Evolutionary conservation across 129 eudicot species (phyloP).

Genomic region (Helianthus tuberosus): DNA sequence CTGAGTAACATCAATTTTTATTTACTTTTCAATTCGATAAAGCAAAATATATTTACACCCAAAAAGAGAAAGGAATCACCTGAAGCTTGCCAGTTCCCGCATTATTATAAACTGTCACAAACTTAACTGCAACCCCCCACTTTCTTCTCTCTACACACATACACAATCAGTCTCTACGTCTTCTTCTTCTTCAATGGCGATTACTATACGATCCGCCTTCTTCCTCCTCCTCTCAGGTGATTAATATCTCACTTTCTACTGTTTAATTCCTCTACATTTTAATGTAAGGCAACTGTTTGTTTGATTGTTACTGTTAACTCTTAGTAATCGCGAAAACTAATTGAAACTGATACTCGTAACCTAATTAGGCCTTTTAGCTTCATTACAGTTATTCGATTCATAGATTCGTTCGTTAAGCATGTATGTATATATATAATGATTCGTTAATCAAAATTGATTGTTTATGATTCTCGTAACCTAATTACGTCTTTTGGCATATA

Average conservation of each 20-base stretch:
- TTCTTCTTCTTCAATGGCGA: conserved; percentile 20
- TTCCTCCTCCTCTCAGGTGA: conserved; percentile 28
- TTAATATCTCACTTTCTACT: not conserved
- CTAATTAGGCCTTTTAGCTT: too few species aligned
- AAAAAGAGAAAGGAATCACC: not conserved
- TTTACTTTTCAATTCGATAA: too few species aligned
- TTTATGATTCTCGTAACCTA: too few species aligned
- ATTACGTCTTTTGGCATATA: not conserved
- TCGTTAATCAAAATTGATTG: too few species aligned
- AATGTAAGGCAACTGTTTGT: not conserved
- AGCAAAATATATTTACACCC: not conserved
- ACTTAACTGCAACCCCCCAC: conserved; percentile 28
- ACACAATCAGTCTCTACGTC: conserved; percentile 6
- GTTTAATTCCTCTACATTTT: not conserved
- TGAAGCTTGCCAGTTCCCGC: not conserved
- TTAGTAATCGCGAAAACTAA: too few species aligned
- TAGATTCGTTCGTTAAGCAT: too few species aligned
- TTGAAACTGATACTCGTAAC: too few species aligned
- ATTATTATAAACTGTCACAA: conserved; percentile 26
- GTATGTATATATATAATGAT: too few species aligned
- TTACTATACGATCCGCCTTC: not conserved
- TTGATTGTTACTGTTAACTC: not conserved
- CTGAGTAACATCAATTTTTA: too few species aligned
- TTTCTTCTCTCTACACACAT: conserved; percentile 22
- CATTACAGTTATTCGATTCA: too few species aligned